Conservation (phyloP, 805 yeast species). For the Lipomyces starkeyi region DNA sequence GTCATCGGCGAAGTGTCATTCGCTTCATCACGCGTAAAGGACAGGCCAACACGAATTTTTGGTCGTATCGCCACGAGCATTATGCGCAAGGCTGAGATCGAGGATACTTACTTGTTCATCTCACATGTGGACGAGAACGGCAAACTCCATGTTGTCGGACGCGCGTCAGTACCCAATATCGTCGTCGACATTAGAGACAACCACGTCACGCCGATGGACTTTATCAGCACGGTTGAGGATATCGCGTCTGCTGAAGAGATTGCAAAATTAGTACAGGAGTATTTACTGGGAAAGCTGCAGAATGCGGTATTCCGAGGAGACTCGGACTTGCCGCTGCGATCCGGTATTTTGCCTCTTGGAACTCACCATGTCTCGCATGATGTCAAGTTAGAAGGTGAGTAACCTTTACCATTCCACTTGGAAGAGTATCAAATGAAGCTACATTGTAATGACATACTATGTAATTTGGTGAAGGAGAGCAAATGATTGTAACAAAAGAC, state of each 20-base stretch:
- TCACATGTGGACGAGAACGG: conserved; percentile 29
- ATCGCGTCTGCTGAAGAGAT: conserved; percentile 31
- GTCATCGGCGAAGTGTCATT: conserved; percentile 34
- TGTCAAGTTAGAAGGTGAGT: conserved; percentile 21
- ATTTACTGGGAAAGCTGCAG: conserved; percentile 23
- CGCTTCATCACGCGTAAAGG: conserved; percentile 32
- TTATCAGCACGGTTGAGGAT: conserved; percentile 32
- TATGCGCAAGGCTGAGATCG: conserved; percentile 35
- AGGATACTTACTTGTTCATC: conserved; percentile 24
- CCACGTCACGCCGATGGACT: conserved; percentile 33
- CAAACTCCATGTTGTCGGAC: conserved; percentile 20
- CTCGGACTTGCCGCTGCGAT: conserved; percentile 28
- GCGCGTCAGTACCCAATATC: conserved; percentile 35
- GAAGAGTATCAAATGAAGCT: background rate
- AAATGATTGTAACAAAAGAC: background rate
- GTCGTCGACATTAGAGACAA: conserved; percentile 36
- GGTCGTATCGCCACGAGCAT: conserved; percentile 34
- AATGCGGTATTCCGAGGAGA: conserved; percentile 34
- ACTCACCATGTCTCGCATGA: conserved; percentile 36
- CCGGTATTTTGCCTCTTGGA: conserved; percentile 36
- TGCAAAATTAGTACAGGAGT: conserved; percentile 32
- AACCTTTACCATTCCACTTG: conserved; percentile 5
- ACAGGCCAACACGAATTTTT: conserved; percentile 23
- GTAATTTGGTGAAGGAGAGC: background rate
- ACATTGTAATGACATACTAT: background rate